Conservation (phyloP, 1,139 yeast species). For the Candida gigantensis region DNA sequence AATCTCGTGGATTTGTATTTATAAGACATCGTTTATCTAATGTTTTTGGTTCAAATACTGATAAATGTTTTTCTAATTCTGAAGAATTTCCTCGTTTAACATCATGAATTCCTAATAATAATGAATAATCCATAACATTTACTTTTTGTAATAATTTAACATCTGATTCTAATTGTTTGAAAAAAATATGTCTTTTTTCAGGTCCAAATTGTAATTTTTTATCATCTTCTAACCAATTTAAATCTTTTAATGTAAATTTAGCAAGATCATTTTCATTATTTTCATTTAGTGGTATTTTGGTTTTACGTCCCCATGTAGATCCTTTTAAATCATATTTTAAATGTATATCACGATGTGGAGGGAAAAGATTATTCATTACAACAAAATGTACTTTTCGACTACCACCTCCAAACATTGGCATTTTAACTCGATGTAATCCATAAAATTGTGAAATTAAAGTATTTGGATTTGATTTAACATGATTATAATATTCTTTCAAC, state of each 20-base stretch:
- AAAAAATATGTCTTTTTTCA: slow-evolving; percentile 54
- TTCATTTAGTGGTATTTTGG: slow-evolving; percentile 28
- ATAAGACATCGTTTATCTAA: slow-evolving; percentile 42
- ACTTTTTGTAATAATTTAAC: slow-evolving; percentile 68
- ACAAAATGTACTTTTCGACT: slow-evolving; percentile 85
- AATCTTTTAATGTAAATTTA: slow-evolving; percentile 67
- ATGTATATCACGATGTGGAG: slow-evolving; percentile 89
- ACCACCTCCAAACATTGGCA: slow-evolving; percentile 54
- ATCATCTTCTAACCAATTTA: slow-evolving; percentile 77
- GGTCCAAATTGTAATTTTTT: slow-evolving; percentile 75
- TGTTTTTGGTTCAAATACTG: slow-evolving; percentile 52
- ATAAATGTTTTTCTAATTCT: slow-evolving; percentile 35
- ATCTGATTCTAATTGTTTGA: slow-evolving; percentile 73
- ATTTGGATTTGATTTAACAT: slow-evolving; percentile 81
- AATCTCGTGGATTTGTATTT: slow-evolving; percentile 49
- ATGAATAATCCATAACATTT: slow-evolving; percentile 94
- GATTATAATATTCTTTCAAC: slow-evolving; percentile 74
- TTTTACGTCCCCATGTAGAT: slow-evolving; percentile 80
- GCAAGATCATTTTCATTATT: slow-evolving; percentile 29
- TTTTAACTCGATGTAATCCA: slow-evolving; percentile 90
- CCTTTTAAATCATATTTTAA: slow-evolving; percentile 91
- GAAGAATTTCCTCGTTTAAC: slow-evolving; percentile 56
- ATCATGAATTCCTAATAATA: slow-evolving; percentile 86
- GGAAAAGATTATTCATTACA: slow-evolving; percentile 96
- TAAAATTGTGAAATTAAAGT: slow-evolving; percentile 91